phyloP scores from a whole-genome alignment of 192 early-diverging fungal species.

The Coemansia guatemalensis region DNA sequence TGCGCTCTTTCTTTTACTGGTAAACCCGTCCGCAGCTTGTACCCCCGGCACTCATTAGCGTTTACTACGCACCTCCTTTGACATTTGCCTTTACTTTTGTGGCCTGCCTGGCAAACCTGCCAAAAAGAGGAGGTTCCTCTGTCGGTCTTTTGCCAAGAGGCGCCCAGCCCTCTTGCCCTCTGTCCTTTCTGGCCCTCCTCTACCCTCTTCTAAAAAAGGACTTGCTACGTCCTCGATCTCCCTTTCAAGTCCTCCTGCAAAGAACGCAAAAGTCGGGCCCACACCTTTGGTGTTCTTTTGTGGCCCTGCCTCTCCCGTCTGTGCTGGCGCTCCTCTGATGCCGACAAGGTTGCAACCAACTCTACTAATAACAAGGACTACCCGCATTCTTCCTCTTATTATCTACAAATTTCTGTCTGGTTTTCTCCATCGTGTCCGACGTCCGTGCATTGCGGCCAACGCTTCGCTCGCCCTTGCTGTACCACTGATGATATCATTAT shows the following conservation, averaged over 20 bases:
- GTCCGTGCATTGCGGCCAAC: neutral
- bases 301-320: neutral
- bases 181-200: neutral
- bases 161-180: neutral
- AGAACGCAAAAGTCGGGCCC: neutral
- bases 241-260: neutral
- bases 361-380: conserved; percentile 1
- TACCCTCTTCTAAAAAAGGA: neutral
- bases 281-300: neutral
- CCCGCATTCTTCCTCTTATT: neutral
- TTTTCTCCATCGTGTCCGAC: neutral
- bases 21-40: neutral
- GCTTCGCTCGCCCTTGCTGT: conserved; percentile 4
- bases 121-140: conserved; percentile 1
- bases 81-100: conserved; percentile 25
- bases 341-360: neutral
- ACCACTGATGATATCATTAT: conserved; percentile 36
- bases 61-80: conserved; percentile 20
- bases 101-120: neutral
- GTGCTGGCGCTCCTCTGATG: neutral
- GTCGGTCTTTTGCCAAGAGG: conserved; percentile 3
- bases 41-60: conserved; percentile 7
- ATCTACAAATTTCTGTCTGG: neutral
- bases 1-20: neutral
- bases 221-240: neutral